These are phyloP conservation scores for Aspergillus piperis DNA, from an alignment of 2,329 filamentous ascomycete species.

Conservation along the genomic window DNA sequence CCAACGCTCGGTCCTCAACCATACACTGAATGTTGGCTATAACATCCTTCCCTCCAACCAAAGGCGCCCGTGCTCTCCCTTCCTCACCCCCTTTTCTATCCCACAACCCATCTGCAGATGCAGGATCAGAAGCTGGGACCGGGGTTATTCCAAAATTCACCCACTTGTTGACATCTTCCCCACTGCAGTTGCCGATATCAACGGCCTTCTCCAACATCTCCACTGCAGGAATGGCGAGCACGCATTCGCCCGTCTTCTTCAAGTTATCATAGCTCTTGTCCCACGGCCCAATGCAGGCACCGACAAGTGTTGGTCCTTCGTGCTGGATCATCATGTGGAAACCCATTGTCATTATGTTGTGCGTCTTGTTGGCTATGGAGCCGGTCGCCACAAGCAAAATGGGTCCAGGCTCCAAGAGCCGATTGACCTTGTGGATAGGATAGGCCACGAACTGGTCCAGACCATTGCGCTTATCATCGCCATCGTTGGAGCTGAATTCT, in stretches of 20 bases:
- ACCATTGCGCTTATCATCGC: background rate
- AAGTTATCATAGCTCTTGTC: slow-evolving; percentile 6
- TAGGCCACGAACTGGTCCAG: slow-evolving; percentile 4
- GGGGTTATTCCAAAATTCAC: background rate
- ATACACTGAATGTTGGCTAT: slow-evolving; percentile 7
- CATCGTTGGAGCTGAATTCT: background rate
- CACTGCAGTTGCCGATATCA: slow-evolving; percentile 10
- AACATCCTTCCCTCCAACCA: slow-evolving; percentile 2
- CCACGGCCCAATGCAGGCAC: slow-evolving; percentile 9
- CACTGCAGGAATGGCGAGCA: slow-evolving; percentile 5
- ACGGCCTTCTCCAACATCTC: slow-evolving; percentile 4
- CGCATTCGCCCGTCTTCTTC: slow-evolving; percentile 6
- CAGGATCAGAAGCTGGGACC: background rate
- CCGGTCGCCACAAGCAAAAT: slow-evolving; percentile 4
- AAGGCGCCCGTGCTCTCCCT: background rate
- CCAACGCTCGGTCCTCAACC: slow-evolving; percentile 7
- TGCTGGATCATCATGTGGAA: slow-evolving; percentile 11
- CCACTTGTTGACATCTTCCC: slow-evolving; percentile 5
- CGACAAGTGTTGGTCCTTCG: slow-evolving; percentile 5
- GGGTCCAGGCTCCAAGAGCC: slow-evolving; percentile 5
- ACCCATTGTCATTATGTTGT: slow-evolving; percentile 10
- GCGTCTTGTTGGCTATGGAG: slow-evolving; percentile 4
- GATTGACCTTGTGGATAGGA: slow-evolving; percentile 8
- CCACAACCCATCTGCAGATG: background rate
- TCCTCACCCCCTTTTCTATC: background rate